Conservation (phyloP, 2,329 filamentous ascomycete species). For the Pleomassaria siparia region DNA sequence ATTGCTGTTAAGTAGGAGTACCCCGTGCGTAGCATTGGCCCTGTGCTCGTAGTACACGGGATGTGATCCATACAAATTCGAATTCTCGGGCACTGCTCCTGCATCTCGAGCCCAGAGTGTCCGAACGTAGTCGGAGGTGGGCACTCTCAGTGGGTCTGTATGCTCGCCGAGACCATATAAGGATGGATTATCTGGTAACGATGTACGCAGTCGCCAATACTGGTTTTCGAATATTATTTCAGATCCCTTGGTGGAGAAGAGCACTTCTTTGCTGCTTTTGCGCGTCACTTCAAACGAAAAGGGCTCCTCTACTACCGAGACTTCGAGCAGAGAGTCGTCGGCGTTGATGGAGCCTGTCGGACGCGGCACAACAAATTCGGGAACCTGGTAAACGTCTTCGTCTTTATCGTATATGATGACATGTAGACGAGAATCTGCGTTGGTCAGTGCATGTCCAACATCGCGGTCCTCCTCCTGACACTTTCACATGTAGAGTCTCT, state of each 20-base stretch:
- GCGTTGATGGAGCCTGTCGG: conserved; percentile 45
- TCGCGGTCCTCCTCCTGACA: not conserved
- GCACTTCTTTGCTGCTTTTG: conserved; percentile 56
- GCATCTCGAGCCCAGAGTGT: conserved; percentile 72
- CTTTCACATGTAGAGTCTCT: too few relatives aligned
- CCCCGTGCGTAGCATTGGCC: conserved; percentile 43
- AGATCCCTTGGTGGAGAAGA: conserved; percentile 71
- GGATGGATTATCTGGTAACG: conserved; percentile 66
- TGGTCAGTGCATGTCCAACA: not conserved
- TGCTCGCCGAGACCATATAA: conserved; percentile 80
- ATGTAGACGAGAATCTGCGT: conserved; percentile 64
- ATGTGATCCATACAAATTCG: conserved; percentile 73
- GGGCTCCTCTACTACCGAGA: conserved; percentile 57
- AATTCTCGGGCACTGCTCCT: conserved; percentile 58
- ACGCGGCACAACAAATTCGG: conserved; percentile 68
- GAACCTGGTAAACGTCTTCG: conserved; percentile 72
- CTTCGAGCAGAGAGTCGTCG: conserved; percentile 51
- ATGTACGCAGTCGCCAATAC: conserved; percentile 71
- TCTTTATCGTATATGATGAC: conserved; percentile 71
- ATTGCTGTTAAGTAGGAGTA: conserved; percentile 39
- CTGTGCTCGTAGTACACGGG: conserved; percentile 75
- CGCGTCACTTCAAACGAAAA: conserved; percentile 68
- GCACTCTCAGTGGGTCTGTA: conserved; percentile 67
- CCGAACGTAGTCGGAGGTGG: conserved; percentile 67
- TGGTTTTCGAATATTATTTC: conserved; percentile 74